A percentile compares a stretch with the other conserved stretches of the same genome.
Conservation (phyloP, 2,329 filamentous ascomycete species). For the Penicillium sp. region DNA sequence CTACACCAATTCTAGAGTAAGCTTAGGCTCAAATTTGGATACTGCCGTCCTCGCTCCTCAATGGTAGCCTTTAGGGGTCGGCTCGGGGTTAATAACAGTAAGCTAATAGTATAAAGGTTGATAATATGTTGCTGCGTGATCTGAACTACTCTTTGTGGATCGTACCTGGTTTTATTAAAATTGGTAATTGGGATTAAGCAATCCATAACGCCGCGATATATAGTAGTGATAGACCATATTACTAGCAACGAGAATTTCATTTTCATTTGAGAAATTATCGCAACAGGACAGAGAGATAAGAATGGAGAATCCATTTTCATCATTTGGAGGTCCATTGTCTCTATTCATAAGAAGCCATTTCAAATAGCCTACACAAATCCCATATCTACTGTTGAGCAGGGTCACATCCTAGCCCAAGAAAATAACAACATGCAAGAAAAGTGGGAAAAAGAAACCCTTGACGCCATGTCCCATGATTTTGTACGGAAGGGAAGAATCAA, state of each 20-base stretch:
- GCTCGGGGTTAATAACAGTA: too few species aligned
- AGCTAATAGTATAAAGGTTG: too few species aligned
- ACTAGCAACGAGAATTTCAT: background rate
- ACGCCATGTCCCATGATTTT: constrained; percentile 15
- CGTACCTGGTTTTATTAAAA: background rate
- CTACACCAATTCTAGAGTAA: too few species aligned
- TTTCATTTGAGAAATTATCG: background rate
- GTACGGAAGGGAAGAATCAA: background rate
- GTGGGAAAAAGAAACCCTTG: background rate
- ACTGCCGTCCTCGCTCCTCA: too few species aligned
- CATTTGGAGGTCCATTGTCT: constrained; percentile 1
- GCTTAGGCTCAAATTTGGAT: too few species aligned
- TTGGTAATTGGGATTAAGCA: background rate
- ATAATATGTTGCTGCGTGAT: too few species aligned
- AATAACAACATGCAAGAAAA: constrained; percentile 14
- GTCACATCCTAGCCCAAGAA: background rate
- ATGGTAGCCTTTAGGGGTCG: too few species aligned
- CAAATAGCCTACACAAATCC: background rate
- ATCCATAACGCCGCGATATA: background rate
- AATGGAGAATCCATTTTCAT: background rate
- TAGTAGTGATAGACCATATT: background rate
- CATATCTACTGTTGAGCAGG: constrained; percentile 12
- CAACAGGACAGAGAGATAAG: background rate
- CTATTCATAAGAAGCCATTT: background rate
- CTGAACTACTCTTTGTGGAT: too few species aligned